Evolutionary conservation across 1,284 basidiomycete species (phyloP).

Genomic region (Filobasidium uniguttulatum): DNA sequence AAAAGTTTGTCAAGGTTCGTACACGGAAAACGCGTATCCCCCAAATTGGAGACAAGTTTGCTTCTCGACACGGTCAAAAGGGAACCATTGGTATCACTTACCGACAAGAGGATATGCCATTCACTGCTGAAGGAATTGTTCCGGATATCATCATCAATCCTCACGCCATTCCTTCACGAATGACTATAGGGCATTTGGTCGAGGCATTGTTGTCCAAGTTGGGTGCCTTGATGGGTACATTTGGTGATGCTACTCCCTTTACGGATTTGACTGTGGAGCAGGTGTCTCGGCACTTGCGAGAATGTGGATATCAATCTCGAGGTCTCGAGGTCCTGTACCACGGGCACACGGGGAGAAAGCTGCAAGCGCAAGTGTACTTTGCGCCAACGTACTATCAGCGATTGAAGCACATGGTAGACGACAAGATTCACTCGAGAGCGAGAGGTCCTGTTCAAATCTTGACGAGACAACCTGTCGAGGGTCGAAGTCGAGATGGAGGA

Average conservation of each 20-base stretch:
- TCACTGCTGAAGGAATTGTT: constrained; percentile 88
- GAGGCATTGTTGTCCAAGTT: constrained; percentile 96
- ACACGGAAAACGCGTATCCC: constrained; percentile 90
- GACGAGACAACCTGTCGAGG: constrained; percentile 97
- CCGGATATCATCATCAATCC: constrained; percentile 98
- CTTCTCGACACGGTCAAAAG: constrained; percentile 98
- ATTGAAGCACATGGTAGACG: constrained; percentile 99
- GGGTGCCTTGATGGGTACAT: constrained; percentile 86
- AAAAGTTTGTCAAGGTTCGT: constrained; percentile 97
- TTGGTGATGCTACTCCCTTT: constrained; percentile 97
- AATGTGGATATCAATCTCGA: constrained; percentile 86
- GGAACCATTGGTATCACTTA: constrained; percentile 99
- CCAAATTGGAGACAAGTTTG: constrained; percentile 98
- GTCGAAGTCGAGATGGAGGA: constrained; percentile 95
- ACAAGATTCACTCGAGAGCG: constrained; percentile 98
- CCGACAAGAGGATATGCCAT: constrained; percentile 99
- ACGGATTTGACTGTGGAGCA: constrained; percentile 95
- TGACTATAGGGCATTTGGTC: constrained; percentile 99
- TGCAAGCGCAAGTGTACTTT: constrained; percentile 95
- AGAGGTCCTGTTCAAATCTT: constrained; percentile 95
- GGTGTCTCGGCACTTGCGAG: constrained; percentile 65
- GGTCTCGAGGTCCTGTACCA: constrained; percentile 98
- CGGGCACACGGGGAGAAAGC: constrained; percentile 90
- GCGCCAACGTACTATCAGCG: constrained; percentile 99
- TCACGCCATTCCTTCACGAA: constrained; percentile 98